phyloP scores from a whole-genome alignment of 805 yeast species.

The Myxozyma udenii region DNA sequence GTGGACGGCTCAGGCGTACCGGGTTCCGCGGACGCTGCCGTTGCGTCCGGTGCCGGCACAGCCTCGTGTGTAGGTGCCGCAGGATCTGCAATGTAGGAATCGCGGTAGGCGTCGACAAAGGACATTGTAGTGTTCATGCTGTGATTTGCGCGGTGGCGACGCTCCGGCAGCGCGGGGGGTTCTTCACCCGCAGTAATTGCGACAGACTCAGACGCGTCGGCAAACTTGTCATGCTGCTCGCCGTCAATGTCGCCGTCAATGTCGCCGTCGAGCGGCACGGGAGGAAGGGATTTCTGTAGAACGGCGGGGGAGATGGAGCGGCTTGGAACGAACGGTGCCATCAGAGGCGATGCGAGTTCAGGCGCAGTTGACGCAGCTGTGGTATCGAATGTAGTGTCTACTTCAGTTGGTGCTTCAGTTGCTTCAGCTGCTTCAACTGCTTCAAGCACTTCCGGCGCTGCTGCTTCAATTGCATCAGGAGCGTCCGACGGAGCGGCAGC shows the following conservation, averaged over 20 bases:
- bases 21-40: too few relatives aligned
- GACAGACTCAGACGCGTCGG: too few relatives aligned
- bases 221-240: too few relatives aligned
- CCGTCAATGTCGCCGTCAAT: too few relatives aligned
- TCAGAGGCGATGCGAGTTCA: too few relatives aligned
- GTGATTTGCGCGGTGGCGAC: background rate
- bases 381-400: background rate
- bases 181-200: too few relatives aligned
- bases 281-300: slow-evolving; percentile 4
- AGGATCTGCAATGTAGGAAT: background rate
- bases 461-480: background rate
- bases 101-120: slow-evolving; percentile 7
- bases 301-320: background rate
- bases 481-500: background rate
- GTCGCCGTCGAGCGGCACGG: background rate
- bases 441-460: background rate
- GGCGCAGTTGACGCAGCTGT: too few relatives aligned
- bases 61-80: too few relatives aligned
- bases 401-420: background rate
- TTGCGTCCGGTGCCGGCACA: too few relatives aligned
- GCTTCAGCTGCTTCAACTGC: background rate
- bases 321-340: too few relatives aligned
- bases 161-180: too few relatives aligned
- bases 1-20: too few relatives aligned
- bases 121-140: slow-evolving; percentile 1